A percentile compares a stretch with the other conserved stretches of the same genome.
Conservation (phyloP, 495 filamentous ascomycete species). For the Penicillium dipodomyicola region DNA sequence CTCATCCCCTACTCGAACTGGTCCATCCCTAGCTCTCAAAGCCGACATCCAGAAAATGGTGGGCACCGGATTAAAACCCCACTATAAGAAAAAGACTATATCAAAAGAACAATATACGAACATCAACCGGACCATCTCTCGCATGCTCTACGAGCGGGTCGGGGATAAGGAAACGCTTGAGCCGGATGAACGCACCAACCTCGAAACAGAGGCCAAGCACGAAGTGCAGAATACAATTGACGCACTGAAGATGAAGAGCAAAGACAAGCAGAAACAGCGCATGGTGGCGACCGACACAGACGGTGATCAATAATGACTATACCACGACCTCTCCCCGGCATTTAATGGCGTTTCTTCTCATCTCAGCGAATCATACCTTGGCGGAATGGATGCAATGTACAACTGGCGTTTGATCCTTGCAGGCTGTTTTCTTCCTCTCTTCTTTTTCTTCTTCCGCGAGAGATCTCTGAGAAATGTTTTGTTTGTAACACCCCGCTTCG, state of each 20-base stretch:
- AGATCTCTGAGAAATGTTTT: slow-evolving; percentile 2
- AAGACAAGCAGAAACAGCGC: slow-evolving; percentile 28
- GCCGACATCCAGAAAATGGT: slow-evolving; percentile 81
- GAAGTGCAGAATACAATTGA: slow-evolving; percentile 71
- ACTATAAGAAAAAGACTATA: slow-evolving; percentile 65
- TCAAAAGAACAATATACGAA: slow-evolving; percentile 81
- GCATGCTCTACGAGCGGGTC: slow-evolving; percentile 80
- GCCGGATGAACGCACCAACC: slow-evolving; percentile 54
- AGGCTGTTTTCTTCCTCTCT: slow-evolving; percentile 3
- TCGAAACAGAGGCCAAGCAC: slow-evolving; percentile 66
- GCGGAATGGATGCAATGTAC: slow-evolving; percentile 3
- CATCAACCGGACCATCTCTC: slow-evolving; percentile 81
- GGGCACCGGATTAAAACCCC: slow-evolving; percentile 68
- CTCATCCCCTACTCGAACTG: slow-evolving; percentile 52
- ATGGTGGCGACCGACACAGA: slow-evolving; percentile 23
- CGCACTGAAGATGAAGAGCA: slow-evolving; percentile 22
- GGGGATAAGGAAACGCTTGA: slow-evolving; percentile 57
- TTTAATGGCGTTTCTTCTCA: slow-evolving; percentile 28
- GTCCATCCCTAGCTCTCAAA: slow-evolving; percentile 69
- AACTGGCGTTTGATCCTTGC: slow-evolving; percentile 16
- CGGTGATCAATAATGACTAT: slow-evolving; percentile 27
- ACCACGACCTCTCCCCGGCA: slow-evolving; percentile 18
- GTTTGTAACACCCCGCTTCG: not conserved
- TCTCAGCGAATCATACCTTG: slow-evolving; percentile 7
- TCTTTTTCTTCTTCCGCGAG: slow-evolving; percentile 1